phyloP scores from a whole-genome alignment of 306 rosid genomes.

The Pueraria montana region DNA sequence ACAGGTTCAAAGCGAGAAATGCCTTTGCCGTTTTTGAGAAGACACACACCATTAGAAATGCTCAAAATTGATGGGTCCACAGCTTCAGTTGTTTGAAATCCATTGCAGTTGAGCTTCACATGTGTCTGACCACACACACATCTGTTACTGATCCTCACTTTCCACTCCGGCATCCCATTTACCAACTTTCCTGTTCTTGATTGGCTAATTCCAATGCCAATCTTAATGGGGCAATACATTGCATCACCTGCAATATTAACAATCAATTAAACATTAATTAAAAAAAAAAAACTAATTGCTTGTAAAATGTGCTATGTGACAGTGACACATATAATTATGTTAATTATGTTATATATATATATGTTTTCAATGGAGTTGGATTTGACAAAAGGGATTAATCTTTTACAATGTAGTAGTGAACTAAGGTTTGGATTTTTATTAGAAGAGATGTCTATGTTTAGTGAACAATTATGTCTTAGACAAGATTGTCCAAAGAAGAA shows the following conservation, averaged over 20 bases:
- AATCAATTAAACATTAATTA: too few relatives aligned
- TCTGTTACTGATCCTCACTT: constrained; percentile 20
- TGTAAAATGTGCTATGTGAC: too few relatives aligned
- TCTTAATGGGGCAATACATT: not conserved
- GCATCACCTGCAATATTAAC: not conserved
- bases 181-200: not conserved
- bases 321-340: too few relatives aligned
- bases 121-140: constrained; percentile 21
- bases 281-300: too few relatives aligned
- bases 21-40: constrained; percentile 12
- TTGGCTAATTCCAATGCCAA: not conserved
- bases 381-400: too few relatives aligned
- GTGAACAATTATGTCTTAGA: too few relatives aligned
- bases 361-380: too few relatives aligned
- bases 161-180: constrained; percentile 25
- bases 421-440: too few relatives aligned
- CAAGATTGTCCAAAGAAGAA: too few relatives aligned
- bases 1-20: not conserved
- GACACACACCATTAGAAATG: not conserved
- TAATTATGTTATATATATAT: too few relatives aligned
- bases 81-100: not conserved
- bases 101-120: constrained; percentile 20
- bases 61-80: constrained; percentile 18
- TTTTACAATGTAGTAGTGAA: too few relatives aligned
- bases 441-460: too few relatives aligned